These are phyloP conservation scores for Tardiomyces blankii DNA, from an alignment of 1,139 yeast species.

Conservation along the genomic window DNA sequence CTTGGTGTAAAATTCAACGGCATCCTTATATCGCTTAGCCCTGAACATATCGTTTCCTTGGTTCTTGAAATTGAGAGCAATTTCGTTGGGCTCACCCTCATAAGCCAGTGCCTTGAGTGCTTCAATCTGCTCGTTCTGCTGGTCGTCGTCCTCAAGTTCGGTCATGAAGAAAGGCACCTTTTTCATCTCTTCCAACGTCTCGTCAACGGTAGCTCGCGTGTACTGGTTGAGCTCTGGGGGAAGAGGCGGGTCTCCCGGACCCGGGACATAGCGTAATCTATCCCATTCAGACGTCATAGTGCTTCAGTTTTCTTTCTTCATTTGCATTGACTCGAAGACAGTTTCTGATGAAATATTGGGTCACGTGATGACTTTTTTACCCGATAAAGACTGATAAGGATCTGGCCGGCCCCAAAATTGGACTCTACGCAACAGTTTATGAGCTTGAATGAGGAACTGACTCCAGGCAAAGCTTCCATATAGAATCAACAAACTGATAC, in stretches of 20 bases:
- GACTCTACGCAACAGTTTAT: too few species aligned
- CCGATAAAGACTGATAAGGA: too few species aligned
- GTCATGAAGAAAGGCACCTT: slow-evolving; percentile 93
- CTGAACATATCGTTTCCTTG: slow-evolving; percentile 89
- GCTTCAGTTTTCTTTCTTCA: too few species aligned
- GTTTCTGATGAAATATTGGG: too few species aligned
- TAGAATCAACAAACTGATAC: too few species aligned
- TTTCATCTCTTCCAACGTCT: slow-evolving; percentile 68
- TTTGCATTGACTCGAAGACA: too few species aligned
- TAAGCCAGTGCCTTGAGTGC: slow-evolving; percentile 87
- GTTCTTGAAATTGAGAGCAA: slow-evolving; percentile 78
- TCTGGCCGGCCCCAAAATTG: too few species aligned
- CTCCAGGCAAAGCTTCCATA: too few species aligned
- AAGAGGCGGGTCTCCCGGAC: slow-evolving; percentile 65
- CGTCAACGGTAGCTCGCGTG: slow-evolving; percentile 49
- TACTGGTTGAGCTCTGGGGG: slow-evolving; percentile 74
- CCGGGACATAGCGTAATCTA: slow-evolving; percentile 48
- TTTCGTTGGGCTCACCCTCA: slow-evolving; percentile 91
- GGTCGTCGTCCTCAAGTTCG: slow-evolving; percentile 66
- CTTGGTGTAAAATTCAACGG: slow-evolving; percentile 66
- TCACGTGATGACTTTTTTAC: too few species aligned
- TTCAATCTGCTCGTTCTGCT: slow-evolving; percentile 62
- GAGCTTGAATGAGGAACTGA: too few species aligned
- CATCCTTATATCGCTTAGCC: slow-evolving; percentile 58
- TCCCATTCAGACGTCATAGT: slow-evolving; percentile 12